Evolutionary conservation across 2,329 filamentous ascomycete genomes (phyloP), one percentile per base, ranked within the genome.

Genomic region (Pseudonectria foliicola): DNA sequence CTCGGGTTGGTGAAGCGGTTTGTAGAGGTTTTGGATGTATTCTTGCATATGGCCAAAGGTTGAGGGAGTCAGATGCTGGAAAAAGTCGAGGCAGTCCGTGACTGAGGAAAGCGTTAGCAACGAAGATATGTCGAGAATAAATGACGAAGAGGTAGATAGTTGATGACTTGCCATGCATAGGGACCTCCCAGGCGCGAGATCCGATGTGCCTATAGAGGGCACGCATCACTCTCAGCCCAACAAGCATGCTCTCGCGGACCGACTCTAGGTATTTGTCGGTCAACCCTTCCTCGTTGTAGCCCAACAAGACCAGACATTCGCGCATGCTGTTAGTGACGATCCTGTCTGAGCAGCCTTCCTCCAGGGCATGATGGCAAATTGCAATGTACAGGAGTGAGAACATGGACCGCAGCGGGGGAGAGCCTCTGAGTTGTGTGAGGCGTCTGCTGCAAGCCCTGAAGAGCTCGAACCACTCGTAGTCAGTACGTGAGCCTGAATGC

Each of bases 301-400:
- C 44, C 8, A 38, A 35, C 12, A 38, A 31, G n/a, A 28, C 32
- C 16, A 45, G 35, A 12, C 18, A 21, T 21, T 21, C 18, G 18
- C 18, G 18, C 18, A 21, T 6, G 18, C 8, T 21, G 18, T 21
- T 21, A 8, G 8, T 21, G 18, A n/a, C 27, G 13, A 28, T 24
- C 7, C 11, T 15, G 10, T n/a, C n/a, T n/a, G 38, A 31, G 11
- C 34, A 46, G 8, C 38, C 41, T 15, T 40, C 32, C 2, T 7
- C 10, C 11, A 29, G 13, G 8, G 38, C 38, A 15, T 47, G 28
- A 12, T 45, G 41, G 13, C 34, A 47, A 4, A 41, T 27, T 4
- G 44, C 41, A 13, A 43, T 30, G 25, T 45, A 46, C 18, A 37
- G 21, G 25, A 40, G 13, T 12, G 35, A 36, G 26, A 47, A 47